A percentile compares a stretch with the other conserved stretches of the same genome.
Conservation (phyloP, 2,329 filamentous ascomycete genomes). For the Penicillium psychrosexuale region DNA sequence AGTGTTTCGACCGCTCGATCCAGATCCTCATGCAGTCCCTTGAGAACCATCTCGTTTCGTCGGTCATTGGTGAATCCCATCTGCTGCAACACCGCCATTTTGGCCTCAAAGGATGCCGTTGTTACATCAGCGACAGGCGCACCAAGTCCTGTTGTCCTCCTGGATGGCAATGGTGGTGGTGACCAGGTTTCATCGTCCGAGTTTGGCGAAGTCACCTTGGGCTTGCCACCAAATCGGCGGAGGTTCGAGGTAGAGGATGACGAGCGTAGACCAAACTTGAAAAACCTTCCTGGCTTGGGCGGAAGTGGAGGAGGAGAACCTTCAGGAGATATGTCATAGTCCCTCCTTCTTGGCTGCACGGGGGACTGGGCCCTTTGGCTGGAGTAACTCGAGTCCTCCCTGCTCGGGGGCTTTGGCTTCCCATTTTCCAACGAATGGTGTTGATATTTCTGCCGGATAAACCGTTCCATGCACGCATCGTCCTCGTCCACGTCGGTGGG, state of each 20-base stretch:
- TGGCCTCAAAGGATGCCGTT: slow-evolving; percentile 60
- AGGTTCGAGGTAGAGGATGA: slow-evolving; percentile 68
- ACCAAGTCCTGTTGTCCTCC: slow-evolving; percentile 56
- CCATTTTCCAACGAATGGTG: slow-evolving; percentile 55
- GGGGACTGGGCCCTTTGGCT: slow-evolving; percentile 17
- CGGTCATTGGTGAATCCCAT: slow-evolving; percentile 90
- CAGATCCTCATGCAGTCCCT: slow-evolving; percentile 77
- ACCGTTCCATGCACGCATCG: slow-evolving; percentile 91
- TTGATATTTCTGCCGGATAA: slow-evolving; percentile 92
- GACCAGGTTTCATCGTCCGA: slow-evolving; percentile 27
- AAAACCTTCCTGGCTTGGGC: slow-evolving; percentile 59
- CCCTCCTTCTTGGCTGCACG: slow-evolving; percentile 5
- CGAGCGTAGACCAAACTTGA: slow-evolving; percentile 64
- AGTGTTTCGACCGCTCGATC: slow-evolving; percentile 83
- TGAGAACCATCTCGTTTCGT: slow-evolving; percentile 75
- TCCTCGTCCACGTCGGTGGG: slow-evolving; percentile 89
- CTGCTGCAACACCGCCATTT: slow-evolving; percentile 72
- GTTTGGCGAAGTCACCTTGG: slow-evolving; percentile 41
- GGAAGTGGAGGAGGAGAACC: slow-evolving; percentile 57
- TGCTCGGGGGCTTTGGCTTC: slow-evolving; percentile 45
- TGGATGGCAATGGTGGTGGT: slow-evolving; percentile 21
- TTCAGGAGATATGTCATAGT: slow-evolving; percentile 42
- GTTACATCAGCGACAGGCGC: slow-evolving; percentile 57
- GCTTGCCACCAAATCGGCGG: slow-evolving; percentile 56
- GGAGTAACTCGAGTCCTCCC: slow-evolving; percentile 57